Evolutionary conservation across 1,139 yeast species (phyloP).

Genomic region (Geotrichum reessii): DNA sequence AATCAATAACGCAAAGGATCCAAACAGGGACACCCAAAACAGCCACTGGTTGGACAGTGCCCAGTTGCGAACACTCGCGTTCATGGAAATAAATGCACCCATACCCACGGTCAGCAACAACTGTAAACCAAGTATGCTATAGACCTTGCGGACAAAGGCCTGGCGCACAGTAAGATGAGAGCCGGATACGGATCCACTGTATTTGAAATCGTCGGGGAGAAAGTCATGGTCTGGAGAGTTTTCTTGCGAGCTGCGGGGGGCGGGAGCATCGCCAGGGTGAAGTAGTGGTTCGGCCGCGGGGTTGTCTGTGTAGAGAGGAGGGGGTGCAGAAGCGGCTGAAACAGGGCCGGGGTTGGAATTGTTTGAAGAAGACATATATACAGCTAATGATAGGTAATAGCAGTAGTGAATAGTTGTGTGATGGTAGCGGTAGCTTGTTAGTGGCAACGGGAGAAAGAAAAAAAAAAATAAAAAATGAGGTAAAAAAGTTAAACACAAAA

Average conservation of each 20-base stretch:
- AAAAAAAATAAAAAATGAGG: too few relatives aligned
- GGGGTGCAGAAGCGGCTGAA: background rate
- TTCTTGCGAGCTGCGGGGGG: constrained; percentile 1
- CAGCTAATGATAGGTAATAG: too few relatives aligned
- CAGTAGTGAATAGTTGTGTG: too few relatives aligned
- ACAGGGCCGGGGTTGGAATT: background rate
- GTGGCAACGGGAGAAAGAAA: too few relatives aligned
- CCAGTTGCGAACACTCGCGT: constrained; percentile 50
- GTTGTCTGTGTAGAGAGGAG: constrained; percentile 16
- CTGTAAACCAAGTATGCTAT: constrained; percentile 63
- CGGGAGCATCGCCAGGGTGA: constrained; percentile 11
- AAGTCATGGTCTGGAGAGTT: constrained; percentile 26
- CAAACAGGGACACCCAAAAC: constrained; percentile 51
- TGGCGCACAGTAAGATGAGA: constrained; percentile 74
- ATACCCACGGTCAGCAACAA: constrained; percentile 55
- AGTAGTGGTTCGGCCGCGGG: constrained; percentile 18
- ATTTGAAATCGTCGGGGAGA: constrained; percentile 71
- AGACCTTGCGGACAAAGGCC: constrained; percentile 72
- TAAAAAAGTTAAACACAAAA: too few relatives aligned
- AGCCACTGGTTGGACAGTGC: constrained; percentile 58
- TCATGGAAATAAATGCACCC: constrained; percentile 50
- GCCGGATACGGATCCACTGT: constrained; percentile 68
- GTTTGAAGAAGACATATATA: too few relatives aligned
- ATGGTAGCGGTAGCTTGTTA: too few relatives aligned
- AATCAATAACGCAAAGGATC: constrained; percentile 58